phyloP scores from a whole-genome alignment of 2,329 filamentous ascomycete species.

The Eutypa lata region DNA sequence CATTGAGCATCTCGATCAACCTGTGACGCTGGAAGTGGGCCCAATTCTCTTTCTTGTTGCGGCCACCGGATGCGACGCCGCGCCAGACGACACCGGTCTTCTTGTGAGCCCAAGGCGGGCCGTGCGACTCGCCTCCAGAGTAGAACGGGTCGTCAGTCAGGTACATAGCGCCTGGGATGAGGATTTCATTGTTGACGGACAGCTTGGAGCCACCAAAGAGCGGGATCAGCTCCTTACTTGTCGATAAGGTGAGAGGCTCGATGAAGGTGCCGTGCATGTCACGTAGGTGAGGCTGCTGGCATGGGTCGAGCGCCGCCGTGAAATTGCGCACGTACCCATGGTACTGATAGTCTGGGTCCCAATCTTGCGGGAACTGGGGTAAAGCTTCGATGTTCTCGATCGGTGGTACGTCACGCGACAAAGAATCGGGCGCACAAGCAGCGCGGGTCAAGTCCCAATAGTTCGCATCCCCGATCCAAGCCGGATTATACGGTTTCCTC shows the following conservation, averaged over 20 bases:
- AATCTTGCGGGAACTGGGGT: constrained; percentile 18
- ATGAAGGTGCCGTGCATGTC: constrained; percentile 52
- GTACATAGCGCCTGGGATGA: constrained; percentile 63
- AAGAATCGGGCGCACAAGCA: constrained; percentile 47
- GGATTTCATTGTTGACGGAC: constrained; percentile 57
- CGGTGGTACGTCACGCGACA: constrained; percentile 35
- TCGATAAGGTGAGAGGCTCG: constrained; percentile 46
- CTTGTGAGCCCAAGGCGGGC: constrained; percentile 58
- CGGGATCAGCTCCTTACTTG: constrained; percentile 50
- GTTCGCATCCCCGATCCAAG: constrained; percentile 33
- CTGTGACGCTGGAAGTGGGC: constrained; percentile 68
- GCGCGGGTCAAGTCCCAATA: constrained; percentile 49
- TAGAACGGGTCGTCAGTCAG: constrained; percentile 57
- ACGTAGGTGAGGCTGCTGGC: constrained; percentile 47
- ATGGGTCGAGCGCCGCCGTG: constrained; percentile 51
- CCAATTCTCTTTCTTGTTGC: constrained; percentile 55
- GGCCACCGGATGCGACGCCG: constrained; percentile 61
- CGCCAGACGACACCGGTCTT: constrained; percentile 58
- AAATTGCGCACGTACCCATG: constrained; percentile 54
- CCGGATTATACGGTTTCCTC: constrained; percentile 27
- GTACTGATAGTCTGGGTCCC: constrained; percentile 26
- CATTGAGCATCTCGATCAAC: constrained; percentile 67
- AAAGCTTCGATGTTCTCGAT: constrained; percentile 31
- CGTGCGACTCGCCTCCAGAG: constrained; percentile 52
- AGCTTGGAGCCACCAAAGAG: constrained; percentile 60